A percentile compares a stretch with the other conserved stretches of the same genome.
Evolutionary conservation across 495 filamentous ascomycete species (phyloP).

Genomic region (Penicillium macrosclerotiorum): DNA sequence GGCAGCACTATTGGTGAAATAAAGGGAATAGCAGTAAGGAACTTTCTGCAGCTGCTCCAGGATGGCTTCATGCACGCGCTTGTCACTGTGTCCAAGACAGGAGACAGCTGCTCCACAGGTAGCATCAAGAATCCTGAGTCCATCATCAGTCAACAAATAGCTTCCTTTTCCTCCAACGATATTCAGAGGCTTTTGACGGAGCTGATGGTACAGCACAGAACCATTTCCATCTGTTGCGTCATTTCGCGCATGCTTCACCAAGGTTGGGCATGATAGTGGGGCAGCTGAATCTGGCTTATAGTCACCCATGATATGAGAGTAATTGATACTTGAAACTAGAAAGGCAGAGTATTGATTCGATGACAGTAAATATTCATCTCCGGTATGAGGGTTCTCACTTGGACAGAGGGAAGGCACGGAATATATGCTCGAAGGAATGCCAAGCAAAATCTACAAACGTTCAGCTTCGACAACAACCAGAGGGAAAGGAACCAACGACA

Average conservation of each 20-base stretch:
- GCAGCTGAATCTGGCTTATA: conserved; percentile 13
- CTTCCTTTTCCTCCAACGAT: conserved; percentile 22
- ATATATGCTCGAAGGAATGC: not conserved
- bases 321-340: not conserved
- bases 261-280: not conserved
- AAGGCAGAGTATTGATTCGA: not conserved
- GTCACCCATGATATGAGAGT: conserved; percentile 21
- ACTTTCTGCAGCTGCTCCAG: conserved; percentile 37
- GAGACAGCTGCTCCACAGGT: conserved; percentile 40
- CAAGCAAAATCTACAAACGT: too few relatives aligned
- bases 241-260: not conserved
- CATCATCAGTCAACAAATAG: conserved; percentile 14
- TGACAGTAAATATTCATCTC: too few relatives aligned
- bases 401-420: not conserved
- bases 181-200: conserved; percentile 19
- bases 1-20: conserved; percentile 39
- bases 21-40: conserved; percentile 45
- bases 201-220: conserved; percentile 24
- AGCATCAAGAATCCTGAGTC: conserved; percentile 20
- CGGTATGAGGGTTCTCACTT: not conserved
- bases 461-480: not conserved
- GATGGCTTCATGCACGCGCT: conserved; percentile 41
- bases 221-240: conserved; percentile 4
- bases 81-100: conserved; percentile 36
- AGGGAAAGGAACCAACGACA: not conserved